Evolutionary conservation across 768 basidiomycete genomes (phyloP).

Genomic region (Ramaria rubella): DNA sequence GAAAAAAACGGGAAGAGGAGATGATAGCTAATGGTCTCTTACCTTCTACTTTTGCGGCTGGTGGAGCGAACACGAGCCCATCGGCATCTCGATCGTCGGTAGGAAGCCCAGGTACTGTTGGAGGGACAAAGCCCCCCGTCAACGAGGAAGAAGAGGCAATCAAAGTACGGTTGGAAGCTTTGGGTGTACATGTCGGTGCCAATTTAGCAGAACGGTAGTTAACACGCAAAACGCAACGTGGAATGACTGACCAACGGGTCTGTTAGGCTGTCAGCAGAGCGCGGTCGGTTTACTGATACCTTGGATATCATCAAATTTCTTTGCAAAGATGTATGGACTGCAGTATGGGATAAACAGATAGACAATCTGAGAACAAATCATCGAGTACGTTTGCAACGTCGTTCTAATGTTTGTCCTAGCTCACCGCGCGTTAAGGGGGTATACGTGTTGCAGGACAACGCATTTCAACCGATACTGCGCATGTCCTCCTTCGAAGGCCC

Average conservation of each 20-base stretch:
- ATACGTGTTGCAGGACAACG: constrained; percentile 88
- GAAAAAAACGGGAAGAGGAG: constrained; percentile 65
- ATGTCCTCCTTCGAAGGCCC: constrained; percentile 78
- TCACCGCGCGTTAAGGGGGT: constrained; percentile 54
- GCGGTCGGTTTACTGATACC: constrained; percentile 70
- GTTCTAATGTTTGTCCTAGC: neutral
- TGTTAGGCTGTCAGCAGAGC: constrained; percentile 68
- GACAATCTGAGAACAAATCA: constrained; percentile 95
- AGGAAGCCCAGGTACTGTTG: constrained; percentile 22
- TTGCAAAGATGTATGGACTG: constrained; percentile 93
- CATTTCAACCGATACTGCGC: constrained; percentile 78
- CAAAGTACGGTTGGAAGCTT: constrained; percentile 63
- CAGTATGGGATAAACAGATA: constrained; percentile 91
- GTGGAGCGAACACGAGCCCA: constrained; percentile 24
- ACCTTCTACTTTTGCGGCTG: neutral
- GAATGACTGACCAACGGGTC: neutral
- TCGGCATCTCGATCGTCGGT: constrained; percentile 30
- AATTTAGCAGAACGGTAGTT: constrained; percentile 77
- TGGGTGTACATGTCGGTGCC: constrained; percentile 81
- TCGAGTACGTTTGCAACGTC: constrained; percentile 46
- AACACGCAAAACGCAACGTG: neutral
- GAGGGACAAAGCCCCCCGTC: neutral
- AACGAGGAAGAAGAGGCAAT: constrained; percentile 71
- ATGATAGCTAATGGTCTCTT: constrained; percentile 76
- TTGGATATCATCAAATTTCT: constrained; percentile 92